phyloP scores from a whole-genome alignment of 805 yeast genomes.

The Candida palmyrensis region DNA sequence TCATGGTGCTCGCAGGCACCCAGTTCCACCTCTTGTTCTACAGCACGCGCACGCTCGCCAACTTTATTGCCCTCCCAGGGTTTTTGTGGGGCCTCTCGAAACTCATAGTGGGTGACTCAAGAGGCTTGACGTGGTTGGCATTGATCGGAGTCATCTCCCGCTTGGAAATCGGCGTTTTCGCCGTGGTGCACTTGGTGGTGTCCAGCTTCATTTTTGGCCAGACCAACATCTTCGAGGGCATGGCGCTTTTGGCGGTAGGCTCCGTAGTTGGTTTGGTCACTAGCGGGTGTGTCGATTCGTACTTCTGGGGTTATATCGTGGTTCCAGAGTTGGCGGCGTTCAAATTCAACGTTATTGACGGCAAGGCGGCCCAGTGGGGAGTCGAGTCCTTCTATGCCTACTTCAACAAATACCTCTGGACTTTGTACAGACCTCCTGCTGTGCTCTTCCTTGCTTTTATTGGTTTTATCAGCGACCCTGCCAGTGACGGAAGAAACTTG shows the following conservation, averaged over 20 bases:
- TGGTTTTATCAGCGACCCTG: constrained; percentile 40
- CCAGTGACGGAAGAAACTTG: constrained; percentile 27
- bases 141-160: constrained; percentile 68
- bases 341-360: constrained; percentile 68
- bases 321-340: constrained; percentile 77
- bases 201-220: constrained; percentile 43
- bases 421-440: constrained; percentile 39
- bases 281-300: constrained; percentile 58
- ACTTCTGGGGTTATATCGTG: constrained; percentile 61
- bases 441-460: constrained; percentile 34
- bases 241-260: constrained; percentile 44
- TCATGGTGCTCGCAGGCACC: constrained; percentile 48
- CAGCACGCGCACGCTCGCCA: constrained; percentile 84
- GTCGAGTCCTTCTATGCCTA: constrained; percentile 70
- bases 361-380: constrained; percentile 80
- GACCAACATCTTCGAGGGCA: constrained; percentile 33
- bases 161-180: constrained; percentile 60
- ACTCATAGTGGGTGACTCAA: constrained; percentile 44
- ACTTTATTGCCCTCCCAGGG: constrained; percentile 75
- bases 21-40: constrained; percentile 83
- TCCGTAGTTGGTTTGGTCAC: constrained; percentile 43
- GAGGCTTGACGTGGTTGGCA: constrained; percentile 49
- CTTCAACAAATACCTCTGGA: constrained; percentile 44
- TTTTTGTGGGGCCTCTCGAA: constrained; percentile 52
- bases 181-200: constrained; percentile 41